Evolutionary conservation across 768 basidiomycete species (phyloP), one percentile per base, ranked within the genome.

Genomic region (Tylopilus sp.): DNA sequence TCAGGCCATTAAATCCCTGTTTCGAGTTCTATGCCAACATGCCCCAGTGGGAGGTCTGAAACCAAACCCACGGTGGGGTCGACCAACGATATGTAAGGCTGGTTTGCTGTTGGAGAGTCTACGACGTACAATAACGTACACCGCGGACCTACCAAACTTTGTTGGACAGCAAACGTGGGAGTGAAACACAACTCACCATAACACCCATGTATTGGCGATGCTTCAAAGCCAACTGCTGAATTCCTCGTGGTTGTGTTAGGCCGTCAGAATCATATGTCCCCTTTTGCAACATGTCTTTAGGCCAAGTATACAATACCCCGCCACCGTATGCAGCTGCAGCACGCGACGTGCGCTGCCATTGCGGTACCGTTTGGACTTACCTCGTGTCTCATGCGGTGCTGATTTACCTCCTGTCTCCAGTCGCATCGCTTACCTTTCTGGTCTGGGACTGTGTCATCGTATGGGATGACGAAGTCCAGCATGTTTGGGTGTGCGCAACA

Each of bases 401-500:
- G 30, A 61, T 40, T 0, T 35, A 33, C 12, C 11, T 33, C 6
- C 9, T 8, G 38, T 17, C 9, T 1, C 25, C 20, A 60, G 54
- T 63, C 2, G 44, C 54, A 38, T 56, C 50, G 2, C 36, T 63
- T 4, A 22, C 51, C 4, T 21, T 60, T 25, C 28, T 62, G 6
- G 18, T 48, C 15, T 62, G 60, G 61, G 28, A 57, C 28, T 36
- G 30, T 8, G 5, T 65, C 8, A 10, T 53, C 9, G 56, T 47
- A 6, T n/a, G 62, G 1, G 54, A 55, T 15, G 44, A 62, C 7
- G 63, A 65, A 42, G 45, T 57, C 25, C 23, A 42, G 1, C 60
- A 52, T 26, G 41, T 66, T 23, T 63, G 55, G 66, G 33, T 38
- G 57, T 71, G 22, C 59, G 68, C 51, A 28, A 13, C 31, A 1